Base-by-base conservation (phyloP, 495 filamentous ascomycete species). In the Thozetella sp. region DNA sequence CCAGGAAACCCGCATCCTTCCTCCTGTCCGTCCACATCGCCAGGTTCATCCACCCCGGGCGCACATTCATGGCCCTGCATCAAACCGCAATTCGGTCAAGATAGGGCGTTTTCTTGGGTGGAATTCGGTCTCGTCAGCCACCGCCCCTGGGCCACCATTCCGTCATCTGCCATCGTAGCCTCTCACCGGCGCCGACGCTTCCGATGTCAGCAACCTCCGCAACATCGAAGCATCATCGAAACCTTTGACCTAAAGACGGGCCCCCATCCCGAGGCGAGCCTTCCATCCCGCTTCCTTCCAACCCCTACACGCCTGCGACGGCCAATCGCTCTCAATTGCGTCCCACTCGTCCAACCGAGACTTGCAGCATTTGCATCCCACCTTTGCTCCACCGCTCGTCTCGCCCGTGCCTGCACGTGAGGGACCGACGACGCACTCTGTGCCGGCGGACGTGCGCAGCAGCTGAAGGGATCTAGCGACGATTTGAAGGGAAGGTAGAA, bases 21-120 rank as follows among this genome's bases (percentile, higher is more conserved):
- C 20, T n/a, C n/a, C n/a, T n/a, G n/a, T 48, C 43, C 43, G 20
- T 20, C n/a, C n/a, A 20, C 43, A 11, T 3, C 43, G 43, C 43
- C 43, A 10, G 20, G 9, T n/a, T 4, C 20, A 10, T 20, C 10
- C 9, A 19, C 9, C 43, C n/a, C n/a, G n/a, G 43, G 43, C 43
- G 43, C 43, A 15, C 43, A 48, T 48, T 48, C 43, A 48, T 48
- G 43, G 43, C 43, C 43, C n/a, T 48, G n/a, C n/a, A 48, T 3
- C 43, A 48, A 15, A 15, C 9, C 11, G 20, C 43, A 48, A 48
- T 19, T 48, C 11, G 11, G 43, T 48, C 10, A 48, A 48, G 10
- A 48, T 20, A 13, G 43, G 43, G 43, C 11, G 9, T 48, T 48
- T 15, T 48, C 43, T 48, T n/a, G 43, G 43, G 43, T 15, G 43